Conservation (phyloP, 2,329 filamentous ascomycete genomes). For the Lizonia empirigonia region DNA sequence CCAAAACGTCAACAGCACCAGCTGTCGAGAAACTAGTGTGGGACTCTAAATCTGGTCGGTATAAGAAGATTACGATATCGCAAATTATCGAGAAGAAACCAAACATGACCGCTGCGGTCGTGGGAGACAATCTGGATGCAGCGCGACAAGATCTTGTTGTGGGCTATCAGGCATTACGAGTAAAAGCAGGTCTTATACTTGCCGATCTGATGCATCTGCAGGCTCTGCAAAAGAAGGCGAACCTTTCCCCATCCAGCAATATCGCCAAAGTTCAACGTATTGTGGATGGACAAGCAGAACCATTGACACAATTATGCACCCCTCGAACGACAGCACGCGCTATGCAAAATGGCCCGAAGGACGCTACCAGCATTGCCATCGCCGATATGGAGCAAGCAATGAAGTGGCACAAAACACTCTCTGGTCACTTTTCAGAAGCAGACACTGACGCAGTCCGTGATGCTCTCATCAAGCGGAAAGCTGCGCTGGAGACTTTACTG, state of each 20-base stretch:
- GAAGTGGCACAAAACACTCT: constrained; percentile 26
- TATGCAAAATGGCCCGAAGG: constrained; percentile 27
- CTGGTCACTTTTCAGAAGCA: constrained; percentile 18
- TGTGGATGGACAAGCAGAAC: constrained; percentile 14
- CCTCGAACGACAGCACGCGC: constrained; percentile 32
- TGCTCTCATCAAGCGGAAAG: constrained; percentile 35
- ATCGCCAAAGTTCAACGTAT: constrained; percentile 29
- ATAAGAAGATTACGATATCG: constrained; percentile 11
- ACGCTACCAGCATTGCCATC: constrained; percentile 29
- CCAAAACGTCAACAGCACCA: not conserved
- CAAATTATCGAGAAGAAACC: constrained; percentile 7
- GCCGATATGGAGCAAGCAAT: constrained; percentile 35
- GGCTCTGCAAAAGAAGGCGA: constrained; percentile 34
- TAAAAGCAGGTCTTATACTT: constrained; percentile 30
- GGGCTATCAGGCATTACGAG: constrained; percentile 33
- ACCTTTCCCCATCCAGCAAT: constrained; percentile 24
- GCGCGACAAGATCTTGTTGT: constrained; percentile 31
- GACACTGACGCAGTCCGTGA: constrained; percentile 33
- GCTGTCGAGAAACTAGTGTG: constrained; percentile 11
- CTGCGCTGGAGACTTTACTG: constrained; percentile 29
- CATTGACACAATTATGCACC: constrained; percentile 21
- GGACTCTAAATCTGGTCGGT: constrained; percentile 18
- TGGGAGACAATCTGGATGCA: constrained; percentile 27
- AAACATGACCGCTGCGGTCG: constrained; percentile 3
- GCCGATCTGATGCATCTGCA: constrained; percentile 35